Conservation (phyloP, 2,329 filamentous ascomycete species). For the Stagonosporopsis vannaccii region DNA sequence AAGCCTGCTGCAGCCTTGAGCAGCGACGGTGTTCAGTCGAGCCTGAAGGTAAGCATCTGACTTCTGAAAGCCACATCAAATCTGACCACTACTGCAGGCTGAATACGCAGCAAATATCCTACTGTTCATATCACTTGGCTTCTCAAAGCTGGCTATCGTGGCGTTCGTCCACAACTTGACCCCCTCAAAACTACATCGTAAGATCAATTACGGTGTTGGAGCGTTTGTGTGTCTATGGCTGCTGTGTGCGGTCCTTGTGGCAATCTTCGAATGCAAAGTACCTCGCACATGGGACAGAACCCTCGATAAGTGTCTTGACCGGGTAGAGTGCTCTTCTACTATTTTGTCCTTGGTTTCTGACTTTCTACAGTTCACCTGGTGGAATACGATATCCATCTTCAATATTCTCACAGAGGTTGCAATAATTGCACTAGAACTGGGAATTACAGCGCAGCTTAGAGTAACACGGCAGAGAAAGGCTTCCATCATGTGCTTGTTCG, state of each 20-base stretch:
- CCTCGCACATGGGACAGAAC: conserved; percentile 31
- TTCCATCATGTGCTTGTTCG: conserved; percentile 29
- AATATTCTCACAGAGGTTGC: conserved; percentile 32
- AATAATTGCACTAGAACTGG: conserved; percentile 31
- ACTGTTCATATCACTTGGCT: conserved; percentile 32
- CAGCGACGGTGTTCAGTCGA: conserved; percentile 18
- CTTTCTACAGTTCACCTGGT: conserved; percentile 26
- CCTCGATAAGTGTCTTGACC: conserved; percentile 22
- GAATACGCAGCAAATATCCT: conserved; percentile 37
- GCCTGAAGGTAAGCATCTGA: conserved; percentile 16
- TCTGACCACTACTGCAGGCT: conserved; percentile 17
- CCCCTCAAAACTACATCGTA: conserved; percentile 23
- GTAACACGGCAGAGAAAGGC: conserved; percentile 24
- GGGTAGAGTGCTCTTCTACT: conserved; percentile 16
- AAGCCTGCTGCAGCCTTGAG: conserved; percentile 25
- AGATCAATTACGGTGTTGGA: conserved; percentile 24
- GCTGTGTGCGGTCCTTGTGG: conserved; percentile 20
- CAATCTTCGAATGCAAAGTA: conserved; percentile 25
- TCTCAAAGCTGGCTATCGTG: conserved; percentile 39
- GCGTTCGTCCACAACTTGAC: conserved; percentile 35
- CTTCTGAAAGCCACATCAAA: no score
- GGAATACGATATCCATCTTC: conserved; percentile 21
- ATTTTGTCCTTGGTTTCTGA: not conserved
- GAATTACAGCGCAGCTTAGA: conserved; percentile 26
- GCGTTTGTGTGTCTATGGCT: conserved; percentile 23